Base-by-base conservation (phyloP, 768 basidiomycete species). In the Tulasnella sp. region DNA sequence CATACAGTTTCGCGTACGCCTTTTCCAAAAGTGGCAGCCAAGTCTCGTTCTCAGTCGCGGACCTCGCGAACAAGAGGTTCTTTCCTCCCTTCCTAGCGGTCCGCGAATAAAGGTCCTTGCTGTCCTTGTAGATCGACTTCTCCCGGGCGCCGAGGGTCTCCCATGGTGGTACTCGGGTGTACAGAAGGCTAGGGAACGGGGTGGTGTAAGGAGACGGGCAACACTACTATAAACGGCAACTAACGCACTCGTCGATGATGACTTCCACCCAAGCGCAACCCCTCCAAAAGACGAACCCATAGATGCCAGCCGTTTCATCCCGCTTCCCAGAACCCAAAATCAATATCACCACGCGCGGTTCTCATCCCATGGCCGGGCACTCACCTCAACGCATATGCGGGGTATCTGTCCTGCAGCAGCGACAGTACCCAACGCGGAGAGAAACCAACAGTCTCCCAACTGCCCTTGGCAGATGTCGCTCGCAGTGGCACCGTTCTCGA, bases 11-110 rank as follows among this genome's bases (percentile, higher is more conserved):
- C 0, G 86, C 86, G 69, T 83, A 87, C 2, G 86, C 86, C 75
- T 87, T 87, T 75, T 87, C 86, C 19, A 87, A 79, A 1, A 87
- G 77, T 1, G 86, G 83, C 0, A 86, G 84, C 86, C 86, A 87
- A 0, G 85, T 86, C 70, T 87, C 86, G 40, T 83, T 65, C 79
- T 81, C 5, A 3, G 81, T 81, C 4, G 79, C 81, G 3, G 84
- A 84, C 26, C 72, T 69, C 4, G 86, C 84, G 77, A 86, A 88
- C 71, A 83, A 83, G 37, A 87, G 78, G 3, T 79, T 78, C 70
- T 85, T 83, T 41, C 82, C 81, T n/a, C 83, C 83, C 72, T 82
- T 84, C 2, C 85, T 78, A 14, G 85, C 85, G 0, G 79, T 79
- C 9, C 75, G 71, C 59, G 85, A 82, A 77, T 84, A 87, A 9